Evolutionary conservation across 2,329 filamentous ascomycete genomes (phyloP).

Genomic region (Paraphaeosphaeria minitans): DNA sequence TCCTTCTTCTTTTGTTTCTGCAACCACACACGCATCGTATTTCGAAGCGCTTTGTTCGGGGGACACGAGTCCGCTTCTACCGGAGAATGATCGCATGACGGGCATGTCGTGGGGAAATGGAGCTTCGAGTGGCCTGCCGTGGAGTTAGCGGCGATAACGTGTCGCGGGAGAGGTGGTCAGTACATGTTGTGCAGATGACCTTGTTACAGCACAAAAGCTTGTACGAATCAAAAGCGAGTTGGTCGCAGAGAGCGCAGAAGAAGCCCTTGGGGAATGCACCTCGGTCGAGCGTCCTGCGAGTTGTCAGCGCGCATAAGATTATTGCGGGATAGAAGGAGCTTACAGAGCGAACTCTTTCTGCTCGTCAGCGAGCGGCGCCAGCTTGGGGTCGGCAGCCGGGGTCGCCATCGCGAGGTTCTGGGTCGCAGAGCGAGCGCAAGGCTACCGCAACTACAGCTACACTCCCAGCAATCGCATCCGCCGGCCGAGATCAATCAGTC

Average conservation of each 20-base stretch:
- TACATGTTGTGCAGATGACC: constrained; percentile 89
- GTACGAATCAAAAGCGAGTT: constrained; percentile 87
- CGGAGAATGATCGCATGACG: constrained; percentile 90
- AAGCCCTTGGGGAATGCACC: constrained; percentile 96
- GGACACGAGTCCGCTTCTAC: constrained; percentile 86
- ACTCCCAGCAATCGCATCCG: constrained; percentile 24
- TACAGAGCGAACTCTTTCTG: constrained; percentile 42
- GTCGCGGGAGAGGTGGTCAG: constrained; percentile 37
- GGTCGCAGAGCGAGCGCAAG: constrained; percentile 23
- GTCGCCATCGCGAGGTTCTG: constrained; percentile 35
- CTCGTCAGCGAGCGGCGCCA: constrained; percentile 41
- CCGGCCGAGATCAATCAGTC: neutral
- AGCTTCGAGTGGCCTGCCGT: constrained; percentile 36
- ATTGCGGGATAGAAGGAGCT: neutral
- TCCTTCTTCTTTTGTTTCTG: constrained; percentile 79
- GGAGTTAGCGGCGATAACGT: constrained; percentile 11
- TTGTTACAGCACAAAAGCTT: constrained; percentile 95
- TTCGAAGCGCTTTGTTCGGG: constrained; percentile 86
- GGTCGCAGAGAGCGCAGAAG: constrained; percentile 91
- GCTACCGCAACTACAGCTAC: constrained; percentile 27
- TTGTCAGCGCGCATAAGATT: constrained; percentile 17
- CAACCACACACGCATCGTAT: constrained; percentile 88
- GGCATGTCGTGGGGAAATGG: constrained; percentile 79
- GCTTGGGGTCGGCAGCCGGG: constrained; percentile 34
- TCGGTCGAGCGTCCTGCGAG: constrained; percentile 70